phyloP scores from a whole-genome alignment of 352 stramenopile genomes.

The Aphanomyces invadans region DNA sequence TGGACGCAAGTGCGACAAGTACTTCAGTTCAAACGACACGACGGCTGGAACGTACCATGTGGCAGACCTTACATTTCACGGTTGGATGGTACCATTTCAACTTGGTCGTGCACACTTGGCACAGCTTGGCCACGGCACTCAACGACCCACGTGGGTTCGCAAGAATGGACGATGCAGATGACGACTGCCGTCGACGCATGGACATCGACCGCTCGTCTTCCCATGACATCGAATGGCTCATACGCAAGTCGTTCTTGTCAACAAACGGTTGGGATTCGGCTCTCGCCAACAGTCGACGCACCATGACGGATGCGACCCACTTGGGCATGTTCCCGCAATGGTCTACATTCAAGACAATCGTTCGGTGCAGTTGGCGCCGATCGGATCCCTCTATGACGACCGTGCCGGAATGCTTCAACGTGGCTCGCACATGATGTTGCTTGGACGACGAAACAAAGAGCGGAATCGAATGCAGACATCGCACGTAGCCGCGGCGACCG shows the following conservation, averaged over 20 bases:
- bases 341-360: conserved; percentile 4
- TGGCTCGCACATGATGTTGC: not conserved
- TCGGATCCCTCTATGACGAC: conserved; percentile 5
- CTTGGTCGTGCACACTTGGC: conserved; percentile 9
- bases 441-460: conserved; percentile 13
- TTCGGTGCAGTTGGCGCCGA: not conserved
- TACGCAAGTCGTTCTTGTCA: not conserved
- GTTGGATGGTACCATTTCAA: conserved; percentile 7
- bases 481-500: conserved; percentile 6
- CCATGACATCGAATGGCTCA: too few relatives aligned
- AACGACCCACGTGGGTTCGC: not conserved
- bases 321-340: not conserved
- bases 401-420: conserved; percentile 5
- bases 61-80: conserved; percentile 17
- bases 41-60: not conserved
- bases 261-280: not conserved
- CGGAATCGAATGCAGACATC: conserved; percentile 20
- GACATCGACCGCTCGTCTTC: not conserved
- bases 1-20: not conserved
- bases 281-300: not conserved
- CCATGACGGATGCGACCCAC: conserved; percentile 12
- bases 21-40: not conserved
- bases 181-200: not conserved
- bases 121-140: not conserved
- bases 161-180: not conserved